phyloP scores from a whole-genome alignment of 2,329 filamentous ascomycete genomes.

The Colletotrichum sp. region DNA sequence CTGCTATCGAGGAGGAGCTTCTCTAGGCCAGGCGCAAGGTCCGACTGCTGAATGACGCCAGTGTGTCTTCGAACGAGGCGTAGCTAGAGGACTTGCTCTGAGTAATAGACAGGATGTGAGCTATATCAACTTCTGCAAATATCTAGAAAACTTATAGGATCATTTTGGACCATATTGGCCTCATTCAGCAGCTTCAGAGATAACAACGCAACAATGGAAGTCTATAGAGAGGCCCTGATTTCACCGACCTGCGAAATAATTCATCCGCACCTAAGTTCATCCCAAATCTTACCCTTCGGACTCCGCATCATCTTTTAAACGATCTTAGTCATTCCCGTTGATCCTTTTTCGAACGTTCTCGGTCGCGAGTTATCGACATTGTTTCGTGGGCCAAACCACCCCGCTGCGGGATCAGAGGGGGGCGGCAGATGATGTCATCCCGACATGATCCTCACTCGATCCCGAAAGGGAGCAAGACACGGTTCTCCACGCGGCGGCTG shows the following conservation, averaged over 20 bases:
- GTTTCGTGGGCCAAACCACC: not conserved
- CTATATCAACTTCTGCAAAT: rapidly evolving
- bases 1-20: constrained; percentile 3
- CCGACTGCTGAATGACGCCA: not conserved
- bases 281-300: not conserved
- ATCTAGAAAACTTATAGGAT: not conserved
- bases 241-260: not conserved
- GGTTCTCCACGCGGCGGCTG: not conserved
- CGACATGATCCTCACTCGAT: not conserved
- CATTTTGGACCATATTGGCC: not conserved
- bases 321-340: not conserved
- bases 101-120: not conserved
- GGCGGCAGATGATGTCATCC: constrained; percentile 9
- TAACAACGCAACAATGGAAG: not conserved
- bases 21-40: not conserved
- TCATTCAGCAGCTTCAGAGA: not conserved
- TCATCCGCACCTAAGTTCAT: not conserved
- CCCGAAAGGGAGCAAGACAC: not conserved
- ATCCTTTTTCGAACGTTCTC: not conserved
- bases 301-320: not conserved
- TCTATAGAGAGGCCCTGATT: not conserved
- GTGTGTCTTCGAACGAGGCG: not conserved
- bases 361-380: not conserved
- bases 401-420: not conserved
- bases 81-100: rapidly evolving